phyloP scores from a whole-genome alignment of 768 basidiomycete genomes.

The Polyporus arcularius region DNA sequence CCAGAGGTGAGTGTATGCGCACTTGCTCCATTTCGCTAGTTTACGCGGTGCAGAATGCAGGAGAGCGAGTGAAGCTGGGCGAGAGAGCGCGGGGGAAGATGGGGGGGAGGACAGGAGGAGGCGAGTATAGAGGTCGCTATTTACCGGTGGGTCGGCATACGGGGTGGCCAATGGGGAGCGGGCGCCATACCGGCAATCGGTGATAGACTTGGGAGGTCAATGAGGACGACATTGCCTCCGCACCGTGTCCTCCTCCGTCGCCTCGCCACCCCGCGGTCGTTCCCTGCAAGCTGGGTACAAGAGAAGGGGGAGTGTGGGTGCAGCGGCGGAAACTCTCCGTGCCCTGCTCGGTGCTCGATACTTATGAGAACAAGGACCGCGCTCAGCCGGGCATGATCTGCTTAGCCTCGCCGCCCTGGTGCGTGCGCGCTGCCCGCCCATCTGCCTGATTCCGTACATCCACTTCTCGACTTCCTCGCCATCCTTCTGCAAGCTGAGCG shows the following conservation, averaged over 20 bases:
- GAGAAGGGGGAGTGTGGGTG: neutral
- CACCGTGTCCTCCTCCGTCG: neutral
- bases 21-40: neutral
- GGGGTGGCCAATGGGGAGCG: conserved; percentile 8
- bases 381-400: conserved; percentile 13
- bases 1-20: conserved; percentile 1
- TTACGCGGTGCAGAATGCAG: neutral
- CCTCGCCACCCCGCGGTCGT: neutral
- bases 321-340: neutral
- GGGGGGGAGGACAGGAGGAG: conserved; percentile 1
- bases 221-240: neutral
- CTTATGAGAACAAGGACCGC: conserved; percentile 9
- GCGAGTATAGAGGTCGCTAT: conserved; percentile 4
- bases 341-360: neutral
- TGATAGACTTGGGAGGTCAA: conserved; percentile 11
- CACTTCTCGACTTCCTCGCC: neutral
- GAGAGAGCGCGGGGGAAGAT: neutral
- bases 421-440: conserved; percentile 21
- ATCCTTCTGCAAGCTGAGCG: neutral
- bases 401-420: conserved; percentile 22
- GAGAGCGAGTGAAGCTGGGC: neutral
- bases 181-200: conserved; percentile 10
- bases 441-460: conserved; percentile 13
- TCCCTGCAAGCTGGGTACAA: no score
- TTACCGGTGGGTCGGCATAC: conserved; percentile 12